Evolutionary conservation across 1,284 basidiomycete species (phyloP).

Genomic region (Boletellus deceptivus): DNA sequence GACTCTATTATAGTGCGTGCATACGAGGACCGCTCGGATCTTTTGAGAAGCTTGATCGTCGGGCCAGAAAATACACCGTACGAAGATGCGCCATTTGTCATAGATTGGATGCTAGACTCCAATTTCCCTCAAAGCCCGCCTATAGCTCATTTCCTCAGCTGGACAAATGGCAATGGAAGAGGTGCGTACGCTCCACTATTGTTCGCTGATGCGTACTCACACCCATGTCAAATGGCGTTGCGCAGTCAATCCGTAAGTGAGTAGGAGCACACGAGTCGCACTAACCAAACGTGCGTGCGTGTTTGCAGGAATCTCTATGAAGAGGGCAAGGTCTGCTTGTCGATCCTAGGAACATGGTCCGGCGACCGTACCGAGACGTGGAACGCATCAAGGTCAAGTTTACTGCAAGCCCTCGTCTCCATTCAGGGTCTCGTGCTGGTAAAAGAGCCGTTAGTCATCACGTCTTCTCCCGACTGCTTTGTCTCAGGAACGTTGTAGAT

Average conservation of each 20-base stretch:
- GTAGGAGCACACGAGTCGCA: not conserved
- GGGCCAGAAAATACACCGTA: constrained; percentile 94
- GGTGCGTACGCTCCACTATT: constrained; percentile 44
- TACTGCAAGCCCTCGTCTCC: constrained; percentile 90
- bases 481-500: constrained; percentile 42
- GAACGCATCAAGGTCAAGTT: constrained; percentile 76
- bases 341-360: constrained; percentile 89
- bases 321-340: constrained; percentile 93
- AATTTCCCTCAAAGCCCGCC: constrained; percentile 88
- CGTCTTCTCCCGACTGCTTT: not conserved
- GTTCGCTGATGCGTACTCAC: constrained; percentile 11
- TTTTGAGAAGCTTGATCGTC: constrained; percentile 86
- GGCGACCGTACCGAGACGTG: constrained; percentile 86
- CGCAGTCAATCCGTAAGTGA: constrained; percentile 72
- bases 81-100: constrained; percentile 90
- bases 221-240: not conserved
- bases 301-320: constrained; percentile 80
- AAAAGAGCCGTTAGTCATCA: constrained; percentile 72
- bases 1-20: constrained; percentile 73
- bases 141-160: constrained; percentile 86
- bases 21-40: constrained; percentile 81
- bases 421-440: constrained; percentile 93
- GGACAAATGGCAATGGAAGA: constrained; percentile 92
- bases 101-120: constrained; percentile 89
- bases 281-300: constrained; percentile 1